Evolutionary conservation across 1,139 yeast genomes (phyloP), one percentile per base, ranked within the genome.

Genomic region (Yamadazyma triangularis): DNA sequence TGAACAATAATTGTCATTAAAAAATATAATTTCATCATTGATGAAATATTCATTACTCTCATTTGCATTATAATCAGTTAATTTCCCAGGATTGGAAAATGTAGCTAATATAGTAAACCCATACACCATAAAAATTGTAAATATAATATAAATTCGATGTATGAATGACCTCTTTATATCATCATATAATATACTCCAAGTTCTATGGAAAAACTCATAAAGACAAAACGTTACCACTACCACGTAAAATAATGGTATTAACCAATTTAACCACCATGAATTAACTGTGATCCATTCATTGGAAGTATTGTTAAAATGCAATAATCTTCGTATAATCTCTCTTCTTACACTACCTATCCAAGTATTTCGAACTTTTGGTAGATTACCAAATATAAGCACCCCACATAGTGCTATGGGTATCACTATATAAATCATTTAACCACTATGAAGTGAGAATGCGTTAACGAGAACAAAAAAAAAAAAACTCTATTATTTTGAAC

Each of bases 1-100:
- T 4, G 54, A 34, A 41, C 74, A 67, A 3, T 33, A 31, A 28
- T 51, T 53, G 20, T 52, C 58, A 7, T 70, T 60, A 47, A 73
- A 73, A 53, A 72, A 87, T 14, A 86, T 69, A 23, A 86, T 53
- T 13, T 69, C 63, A 52, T 88, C 88, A 40, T 57, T 68, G 2
- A 53, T 53, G 44, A 70, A 60, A 21, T 30, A 27, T 8, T 24
- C 13, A 24, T 35, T 20, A 3, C 44, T 43, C n/a, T 33, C 15
- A 4, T 20, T 19, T 2, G 73, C 39, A 34, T 47, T 33, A 33
- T 30, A 36, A 44, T 45, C 23, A 42, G 55, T 30, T 28, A 48
- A 27, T 27, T 39, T 40, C 0, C 88, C 89, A 0, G 95, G 89
- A 41, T 76, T 72, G 0, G 70, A 56, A 32, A 71, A 65, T 1